Evolutionary conservation across 1,139 yeast species (phyloP).

Genomic region (Pneumocystis wakefieldiae): DNA sequence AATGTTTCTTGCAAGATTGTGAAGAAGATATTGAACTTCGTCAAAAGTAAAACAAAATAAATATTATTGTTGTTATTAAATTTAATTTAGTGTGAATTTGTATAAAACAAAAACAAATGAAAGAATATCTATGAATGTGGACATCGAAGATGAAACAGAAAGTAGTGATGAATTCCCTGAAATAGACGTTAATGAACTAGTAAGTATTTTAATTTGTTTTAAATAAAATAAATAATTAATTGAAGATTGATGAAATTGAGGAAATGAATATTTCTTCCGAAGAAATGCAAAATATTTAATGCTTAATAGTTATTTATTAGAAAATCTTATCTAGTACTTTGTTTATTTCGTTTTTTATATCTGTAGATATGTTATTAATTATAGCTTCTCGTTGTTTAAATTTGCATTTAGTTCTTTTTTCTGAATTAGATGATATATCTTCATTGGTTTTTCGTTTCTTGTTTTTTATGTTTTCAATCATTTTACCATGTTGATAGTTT

Average conservation of each 20-base stretch:
- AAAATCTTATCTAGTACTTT: background rate
- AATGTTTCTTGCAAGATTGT: conserved; percentile 85
- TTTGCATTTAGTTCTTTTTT: background rate
- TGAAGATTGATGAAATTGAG: background rate
- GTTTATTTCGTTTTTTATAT: background rate
- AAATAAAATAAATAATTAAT: background rate
- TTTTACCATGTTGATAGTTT: conserved; percentile 76
- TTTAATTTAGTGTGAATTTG: conserved; percentile 32
- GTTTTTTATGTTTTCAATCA: conserved; percentile 52
- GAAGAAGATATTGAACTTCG: conserved; percentile 95
- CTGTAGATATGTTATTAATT: background rate
- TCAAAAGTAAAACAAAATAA: conserved; percentile 35
- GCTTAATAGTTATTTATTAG: background rate
- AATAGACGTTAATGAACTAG: conserved; percentile 26
- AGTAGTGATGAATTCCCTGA: conserved; percentile 31
- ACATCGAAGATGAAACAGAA: conserved; percentile 15
- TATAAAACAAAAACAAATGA: conserved; percentile 51
- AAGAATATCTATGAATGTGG: conserved; percentile 33
- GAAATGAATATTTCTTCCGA: background rate
- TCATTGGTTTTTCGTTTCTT: conserved; percentile 17
- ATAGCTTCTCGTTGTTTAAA: background rate
- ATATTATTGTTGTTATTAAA: background rate
- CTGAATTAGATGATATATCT: background rate
- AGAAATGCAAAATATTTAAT: background rate
- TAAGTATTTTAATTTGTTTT: conserved; percentile 9